These are phyloP conservation scores for Rhinocladiella mackenziei DNA, from an alignment of 2,329 filamentous ascomycete genomes.

Conservation along the genomic window DNA sequence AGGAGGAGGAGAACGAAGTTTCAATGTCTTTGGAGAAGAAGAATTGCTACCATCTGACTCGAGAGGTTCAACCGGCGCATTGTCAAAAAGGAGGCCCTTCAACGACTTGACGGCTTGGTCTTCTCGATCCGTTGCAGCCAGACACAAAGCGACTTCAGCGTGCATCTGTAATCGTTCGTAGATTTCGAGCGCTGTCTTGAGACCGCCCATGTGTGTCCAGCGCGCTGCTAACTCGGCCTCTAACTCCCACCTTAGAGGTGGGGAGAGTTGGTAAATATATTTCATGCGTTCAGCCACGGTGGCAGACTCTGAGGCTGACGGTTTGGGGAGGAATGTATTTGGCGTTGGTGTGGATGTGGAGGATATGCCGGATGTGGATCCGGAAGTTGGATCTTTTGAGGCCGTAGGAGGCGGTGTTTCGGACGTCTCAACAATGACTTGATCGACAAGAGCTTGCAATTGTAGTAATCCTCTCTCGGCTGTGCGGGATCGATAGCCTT, in stretches of 20 bases:
- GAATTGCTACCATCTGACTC: slow-evolving; percentile 1
- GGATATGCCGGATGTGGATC: slow-evolving; percentile 2
- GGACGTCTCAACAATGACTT: slow-evolving; percentile 82
- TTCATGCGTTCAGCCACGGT: slow-evolving; percentile 69
- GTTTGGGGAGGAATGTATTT: slow-evolving; percentile 74
- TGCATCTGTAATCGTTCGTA: slow-evolving; percentile 91
- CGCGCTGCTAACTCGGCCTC: slow-evolving; percentile 87
- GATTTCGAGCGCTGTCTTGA: slow-evolving; percentile 88
- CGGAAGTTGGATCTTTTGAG: slow-evolving; percentile 32
- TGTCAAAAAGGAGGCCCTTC: slow-evolving; percentile 70
- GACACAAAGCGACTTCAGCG: slow-evolving; percentile 90
- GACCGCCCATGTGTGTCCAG: slow-evolving; percentile 85
- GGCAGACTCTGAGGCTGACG: slow-evolving; percentile 72
- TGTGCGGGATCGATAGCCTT: slow-evolving; percentile 80
- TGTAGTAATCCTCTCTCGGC: slow-evolving; percentile 86
- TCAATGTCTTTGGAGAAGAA: slow-evolving; percentile 62
- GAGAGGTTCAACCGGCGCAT: slow-evolving; percentile 44
- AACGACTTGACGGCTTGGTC: slow-evolving; percentile 75
- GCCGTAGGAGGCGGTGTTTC: slow-evolving; percentile 35
- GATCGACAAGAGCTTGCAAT: slow-evolving; percentile 90
- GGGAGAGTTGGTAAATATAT: slow-evolving; percentile 78
- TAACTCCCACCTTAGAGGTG: slow-evolving; percentile 86
- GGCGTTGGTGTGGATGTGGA: slow-evolving; percentile 44
- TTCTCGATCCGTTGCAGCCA: slow-evolving; percentile 73
- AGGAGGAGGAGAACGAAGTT: slow-evolving; percentile 62